A percentile compares a stretch with the other conserved stretches of the same genome.
phyloP scores from a whole-genome alignment of 2,329 filamentous ascomycete genomes.

The Graphium sp. region DNA sequence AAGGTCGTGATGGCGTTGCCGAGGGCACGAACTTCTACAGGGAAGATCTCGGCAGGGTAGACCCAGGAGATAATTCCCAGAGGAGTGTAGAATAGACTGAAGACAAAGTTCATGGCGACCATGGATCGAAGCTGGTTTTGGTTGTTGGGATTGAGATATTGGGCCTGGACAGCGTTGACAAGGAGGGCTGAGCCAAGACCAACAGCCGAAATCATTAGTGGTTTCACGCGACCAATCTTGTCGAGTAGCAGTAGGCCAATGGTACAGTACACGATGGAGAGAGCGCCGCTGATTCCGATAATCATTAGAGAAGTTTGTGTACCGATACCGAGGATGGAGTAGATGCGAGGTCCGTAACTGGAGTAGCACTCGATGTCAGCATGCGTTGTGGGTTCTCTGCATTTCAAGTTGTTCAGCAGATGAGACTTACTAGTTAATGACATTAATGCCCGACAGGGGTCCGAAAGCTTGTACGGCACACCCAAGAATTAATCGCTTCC shows the following conservation, averaged over 20 bases:
- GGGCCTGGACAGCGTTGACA: constrained; percentile 12
- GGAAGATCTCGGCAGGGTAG: constrained; percentile 21
- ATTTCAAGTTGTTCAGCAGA: constrained; percentile 3
- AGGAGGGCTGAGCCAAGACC: constrained; percentile 11
- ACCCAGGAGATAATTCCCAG: constrained; percentile 25
- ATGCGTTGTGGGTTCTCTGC: not conserved
- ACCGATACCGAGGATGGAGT: constrained; percentile 22
- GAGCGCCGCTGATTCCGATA: constrained; percentile 29
- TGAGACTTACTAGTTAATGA: constrained; percentile 9
- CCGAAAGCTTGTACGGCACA: constrained; percentile 29
- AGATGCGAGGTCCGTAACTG: constrained; percentile 17
- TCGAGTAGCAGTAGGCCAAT: constrained; percentile 26
- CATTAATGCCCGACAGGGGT: constrained; percentile 23
- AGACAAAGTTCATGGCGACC: constrained; percentile 17
- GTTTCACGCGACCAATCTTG: constrained; percentile 26
- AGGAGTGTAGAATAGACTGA: constrained; percentile 12
- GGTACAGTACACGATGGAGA: constrained; percentile 28
- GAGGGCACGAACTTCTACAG: constrained; percentile 14
- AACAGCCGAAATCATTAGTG: constrained; percentile 22
- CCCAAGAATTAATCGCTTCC: constrained; percentile 25
- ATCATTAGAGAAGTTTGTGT: constrained; percentile 28
- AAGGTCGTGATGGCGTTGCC: constrained; percentile 13
- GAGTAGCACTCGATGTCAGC: not conserved
- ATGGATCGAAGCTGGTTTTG: constrained; percentile 11
- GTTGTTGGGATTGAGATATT: constrained; percentile 10